Evolutionary conservation across 2,329 filamentous ascomycete species (phyloP).

Genomic region (Talaromyces sp.): DNA sequence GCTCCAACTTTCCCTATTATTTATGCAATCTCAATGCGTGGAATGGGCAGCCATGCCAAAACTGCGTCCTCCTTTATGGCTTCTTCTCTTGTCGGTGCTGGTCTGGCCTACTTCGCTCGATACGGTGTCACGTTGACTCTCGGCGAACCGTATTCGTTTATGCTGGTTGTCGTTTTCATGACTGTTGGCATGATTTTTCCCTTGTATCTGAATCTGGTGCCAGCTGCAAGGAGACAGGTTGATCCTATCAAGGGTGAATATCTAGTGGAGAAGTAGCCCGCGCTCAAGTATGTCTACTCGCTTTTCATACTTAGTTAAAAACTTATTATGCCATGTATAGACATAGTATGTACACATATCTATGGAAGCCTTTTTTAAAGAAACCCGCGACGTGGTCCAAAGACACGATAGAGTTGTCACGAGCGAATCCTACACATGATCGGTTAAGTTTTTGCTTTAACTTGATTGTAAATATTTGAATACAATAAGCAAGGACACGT

Average conservation of each 20-base stretch:
- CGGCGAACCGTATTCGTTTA: background rate
- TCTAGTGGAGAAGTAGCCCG: background rate
- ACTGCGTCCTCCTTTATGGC: conserved; percentile 49
- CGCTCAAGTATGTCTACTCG: too few relatives aligned
- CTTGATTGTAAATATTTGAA: background rate
- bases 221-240: conserved; percentile 43
- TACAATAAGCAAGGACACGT: background rate
- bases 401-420: too few relatives aligned
- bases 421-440: too few relatives aligned
- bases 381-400: too few relatives aligned
- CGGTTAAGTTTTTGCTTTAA: background rate
- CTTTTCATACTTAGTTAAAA: too few relatives aligned
- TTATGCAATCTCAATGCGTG: conserved; percentile 53
- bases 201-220: conserved; percentile 46
- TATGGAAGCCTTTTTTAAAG: too few relatives aligned
- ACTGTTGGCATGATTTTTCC: conserved; percentile 48
- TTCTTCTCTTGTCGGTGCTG: conserved; percentile 46
- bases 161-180: conserved; percentile 44
- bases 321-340: too few relatives aligned
- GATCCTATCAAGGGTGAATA: conserved; percentile 41
- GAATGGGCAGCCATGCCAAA: conserved; percentile 53
- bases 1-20: conserved; percentile 55
- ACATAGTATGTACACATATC: too few relatives aligned
- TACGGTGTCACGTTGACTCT: background rate
- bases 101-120: background rate